Evolutionary conservation across 1,139 yeast species (phyloP).

Genomic region (Pichia kudriavzevii): DNA sequence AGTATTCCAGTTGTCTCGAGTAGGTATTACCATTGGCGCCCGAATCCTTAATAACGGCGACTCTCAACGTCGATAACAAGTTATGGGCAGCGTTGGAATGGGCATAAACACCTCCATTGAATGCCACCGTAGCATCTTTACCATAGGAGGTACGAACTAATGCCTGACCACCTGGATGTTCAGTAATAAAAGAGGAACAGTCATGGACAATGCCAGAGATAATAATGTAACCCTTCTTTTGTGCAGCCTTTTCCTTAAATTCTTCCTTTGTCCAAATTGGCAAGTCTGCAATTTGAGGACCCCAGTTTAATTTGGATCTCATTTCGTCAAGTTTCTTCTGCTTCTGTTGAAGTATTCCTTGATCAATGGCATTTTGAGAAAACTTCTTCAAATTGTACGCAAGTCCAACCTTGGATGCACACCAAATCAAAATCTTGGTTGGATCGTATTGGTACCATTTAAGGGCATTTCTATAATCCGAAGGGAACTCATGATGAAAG

Average conservation of each 20-base stretch:
- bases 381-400: slow-evolving; percentile 89
- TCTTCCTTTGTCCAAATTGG: slow-evolving; percentile 90
- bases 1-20: slow-evolving; percentile 43
- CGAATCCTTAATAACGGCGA: slow-evolving; percentile 76
- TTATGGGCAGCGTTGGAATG: slow-evolving; percentile 98
- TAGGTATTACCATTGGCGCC: slow-evolving; percentile 47
- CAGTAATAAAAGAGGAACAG: slow-evolving; percentile 72
- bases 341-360: slow-evolving; percentile 91
- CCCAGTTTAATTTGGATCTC: slow-evolving; percentile 84
- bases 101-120: slow-evolving; percentile 95
- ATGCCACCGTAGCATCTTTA: slow-evolving; percentile 94
- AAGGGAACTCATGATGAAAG: slow-evolving; percentile 98
- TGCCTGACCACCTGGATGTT: slow-evolving; percentile 98
- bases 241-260: slow-evolving; percentile 61
- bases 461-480: slow-evolving; percentile 95
- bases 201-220: slow-evolving; percentile 95
- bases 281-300: slow-evolving; percentile 70
- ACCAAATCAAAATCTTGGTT: slow-evolving; percentile 74
- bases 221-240: slow-evolving; percentile 55
- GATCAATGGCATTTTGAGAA: slow-evolving; percentile 92
- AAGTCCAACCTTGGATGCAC: slow-evolving; percentile 68
- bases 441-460: slow-evolving; percentile 99
- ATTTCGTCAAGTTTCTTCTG: slow-evolving; percentile 88
- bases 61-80: slow-evolving; percentile 89
- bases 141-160: slow-evolving; percentile 81